Conservation (phyloP, 805 yeast genomes). For the Torulaspora franciscae region DNA sequence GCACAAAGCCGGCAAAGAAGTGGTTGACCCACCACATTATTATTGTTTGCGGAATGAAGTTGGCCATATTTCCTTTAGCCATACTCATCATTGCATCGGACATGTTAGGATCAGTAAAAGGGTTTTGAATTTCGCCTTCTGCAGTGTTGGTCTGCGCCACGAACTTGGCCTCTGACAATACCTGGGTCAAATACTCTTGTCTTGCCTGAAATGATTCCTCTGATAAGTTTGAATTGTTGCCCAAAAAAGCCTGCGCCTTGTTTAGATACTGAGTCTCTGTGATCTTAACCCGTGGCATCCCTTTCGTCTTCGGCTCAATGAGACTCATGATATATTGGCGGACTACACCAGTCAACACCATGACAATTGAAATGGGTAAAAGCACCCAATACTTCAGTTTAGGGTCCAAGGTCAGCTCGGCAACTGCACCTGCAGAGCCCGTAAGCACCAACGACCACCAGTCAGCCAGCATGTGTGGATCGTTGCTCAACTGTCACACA, state of each 20-base stretch:
- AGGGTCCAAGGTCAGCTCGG: conserved; percentile 71
- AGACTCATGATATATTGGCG: conserved; percentile 63
- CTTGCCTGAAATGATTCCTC: conserved; percentile 50
- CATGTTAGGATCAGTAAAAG: conserved; percentile 64
- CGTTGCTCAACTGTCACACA: not conserved
- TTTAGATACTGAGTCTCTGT: conserved; percentile 61
- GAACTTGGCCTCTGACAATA: conserved; percentile 50
- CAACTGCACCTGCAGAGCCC: conserved; percentile 33
- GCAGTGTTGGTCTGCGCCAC: conserved; percentile 44
- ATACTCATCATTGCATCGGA: conserved; percentile 69
- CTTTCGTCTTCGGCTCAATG: conserved; percentile 54
- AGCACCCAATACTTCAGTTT: conserved; percentile 83
- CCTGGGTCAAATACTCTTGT: conserved; percentile 44
- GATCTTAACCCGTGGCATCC: conserved; percentile 46
- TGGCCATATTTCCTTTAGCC: conserved; percentile 77
- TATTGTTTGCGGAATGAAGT: conserved; percentile 83
- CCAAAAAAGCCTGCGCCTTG: conserved; percentile 54
- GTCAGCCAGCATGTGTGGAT: conserved; percentile 4
- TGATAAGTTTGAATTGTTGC: conserved; percentile 50
- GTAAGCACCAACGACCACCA: conserved; percentile 15
- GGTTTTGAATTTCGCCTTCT: conserved; percentile 45
- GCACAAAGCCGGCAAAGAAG: conserved; percentile 86
- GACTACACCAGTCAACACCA: conserved; percentile 81
- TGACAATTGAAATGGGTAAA: conserved; percentile 80
- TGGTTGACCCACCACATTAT: conserved; percentile 96